phyloP scores from a whole-genome alignment of 2,329 filamentous ascomycete species.

The Pseudogymnoascus sp. region DNA sequence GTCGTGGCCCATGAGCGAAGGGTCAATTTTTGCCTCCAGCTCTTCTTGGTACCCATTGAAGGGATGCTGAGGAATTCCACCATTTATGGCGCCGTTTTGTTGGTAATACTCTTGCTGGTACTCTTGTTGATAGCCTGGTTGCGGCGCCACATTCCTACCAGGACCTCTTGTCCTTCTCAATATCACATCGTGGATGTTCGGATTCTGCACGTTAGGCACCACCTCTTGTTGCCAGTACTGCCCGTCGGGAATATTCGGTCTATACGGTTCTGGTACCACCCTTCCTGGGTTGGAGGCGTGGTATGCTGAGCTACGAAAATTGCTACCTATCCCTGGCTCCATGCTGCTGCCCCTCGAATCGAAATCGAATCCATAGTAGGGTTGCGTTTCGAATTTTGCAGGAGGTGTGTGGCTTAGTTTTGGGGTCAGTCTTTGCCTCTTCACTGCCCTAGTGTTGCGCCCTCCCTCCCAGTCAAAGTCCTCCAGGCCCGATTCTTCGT shows the following conservation, averaged over 20 bases:
- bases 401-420: constrained; percentile 17
- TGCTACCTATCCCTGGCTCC: constrained; percentile 19
- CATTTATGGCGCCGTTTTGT: constrained; percentile 10
- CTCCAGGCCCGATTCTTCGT: constrained; percentile 39
- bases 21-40: constrained; percentile 24
- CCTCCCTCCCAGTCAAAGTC: constrained; percentile 37
- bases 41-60: constrained; percentile 10
- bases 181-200: constrained; percentile 35
- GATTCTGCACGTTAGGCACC: constrained; percentile 18
- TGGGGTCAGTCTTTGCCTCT: constrained; percentile 17
- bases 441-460: constrained; percentile 13
- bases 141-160: constrained; percentile 25
- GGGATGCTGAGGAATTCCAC: neutral
- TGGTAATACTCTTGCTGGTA: constrained; percentile 16
- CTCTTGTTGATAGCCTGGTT: constrained; percentile 31
- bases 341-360: constrained; percentile 26
- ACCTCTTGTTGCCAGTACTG: constrained; percentile 42
- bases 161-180: constrained; percentile 34
- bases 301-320: constrained; percentile 42
- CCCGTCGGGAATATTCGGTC: constrained; percentile 33
- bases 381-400: constrained; percentile 18
- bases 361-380: constrained; percentile 14
- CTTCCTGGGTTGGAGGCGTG: constrained; percentile 44
- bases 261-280: constrained; percentile 38
- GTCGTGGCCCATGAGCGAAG: constrained; percentile 21